phyloP scores from a whole-genome alignment of 2,329 filamentous ascomycete genomes.

The Trematosphaeria pertusa region DNA sequence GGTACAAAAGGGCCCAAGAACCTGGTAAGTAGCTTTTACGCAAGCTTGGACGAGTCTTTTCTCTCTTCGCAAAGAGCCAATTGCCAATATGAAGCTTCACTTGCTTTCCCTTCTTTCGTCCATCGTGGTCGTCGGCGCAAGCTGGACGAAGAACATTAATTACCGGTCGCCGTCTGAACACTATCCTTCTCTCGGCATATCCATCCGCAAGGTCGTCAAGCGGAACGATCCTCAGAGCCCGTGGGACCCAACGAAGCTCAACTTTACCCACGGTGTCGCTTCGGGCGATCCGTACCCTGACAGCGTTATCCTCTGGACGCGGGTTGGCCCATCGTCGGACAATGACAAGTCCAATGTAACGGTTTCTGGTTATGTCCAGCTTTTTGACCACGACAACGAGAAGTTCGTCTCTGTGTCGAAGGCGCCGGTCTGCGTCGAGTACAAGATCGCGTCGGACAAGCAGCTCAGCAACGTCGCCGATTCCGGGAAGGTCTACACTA shows the following conservation, averaged over 20 bases:
- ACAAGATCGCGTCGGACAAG: conserved; percentile 62
- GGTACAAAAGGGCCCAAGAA: conserved; percentile 29
- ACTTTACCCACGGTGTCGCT: conserved; percentile 55
- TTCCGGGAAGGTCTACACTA: conserved; percentile 70
- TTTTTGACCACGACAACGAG: conserved; percentile 62
- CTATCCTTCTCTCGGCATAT: conserved; percentile 68
- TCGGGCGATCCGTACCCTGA: conserved; percentile 55
- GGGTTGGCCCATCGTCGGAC: conserved; percentile 45
- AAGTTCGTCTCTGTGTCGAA: conserved; percentile 61
- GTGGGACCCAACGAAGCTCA: conserved; percentile 31
- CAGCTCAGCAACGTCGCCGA: conserved; percentile 59
- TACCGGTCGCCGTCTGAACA: conserved; percentile 71
- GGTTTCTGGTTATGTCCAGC: conserved; percentile 62
- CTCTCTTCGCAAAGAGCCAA: neutral
- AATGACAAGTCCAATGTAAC: conserved; percentile 55
- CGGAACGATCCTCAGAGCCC: conserved; percentile 48
- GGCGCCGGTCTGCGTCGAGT: conserved; percentile 72
- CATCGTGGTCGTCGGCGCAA: conserved; percentile 27
- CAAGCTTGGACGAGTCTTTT: conserved; percentile 9
- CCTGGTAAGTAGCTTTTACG: conserved; percentile 8
- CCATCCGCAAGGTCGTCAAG: conserved; percentile 67
- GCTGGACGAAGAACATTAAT: conserved; percentile 64
- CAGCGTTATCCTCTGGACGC: conserved; percentile 44
- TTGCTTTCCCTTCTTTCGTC: conserved; percentile 27
- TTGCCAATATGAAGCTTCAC: conserved; percentile 35